A percentile compares a stretch with the other conserved stretches of the same genome.
These are phyloP conservation scores for Carex myosuroides DNA, from an alignment of 176 grass and related monocot species.

Conservation along the genomic window DNA sequence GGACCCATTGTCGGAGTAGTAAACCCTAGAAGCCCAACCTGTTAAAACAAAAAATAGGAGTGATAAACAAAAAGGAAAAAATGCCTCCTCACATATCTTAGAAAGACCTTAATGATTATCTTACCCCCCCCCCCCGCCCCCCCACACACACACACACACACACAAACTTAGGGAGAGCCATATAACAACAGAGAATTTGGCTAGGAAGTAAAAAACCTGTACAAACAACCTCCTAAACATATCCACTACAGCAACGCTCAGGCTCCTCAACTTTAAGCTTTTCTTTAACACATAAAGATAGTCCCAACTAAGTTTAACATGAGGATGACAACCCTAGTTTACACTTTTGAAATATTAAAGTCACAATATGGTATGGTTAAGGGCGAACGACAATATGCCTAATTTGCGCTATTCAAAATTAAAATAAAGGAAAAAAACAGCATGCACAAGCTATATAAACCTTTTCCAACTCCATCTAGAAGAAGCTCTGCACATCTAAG, in stretches of 20 bases:
- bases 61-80: neutral
- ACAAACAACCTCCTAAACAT: neutral
- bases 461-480: conserved; percentile 85
- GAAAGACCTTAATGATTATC: neutral
- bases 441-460: conserved; percentile 23
- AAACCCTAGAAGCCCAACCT: conserved; percentile 94
- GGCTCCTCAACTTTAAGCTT: neutral
- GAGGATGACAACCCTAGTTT: neutral
- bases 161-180: neutral
- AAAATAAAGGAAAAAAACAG: neutral
- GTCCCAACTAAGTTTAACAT: neutral
- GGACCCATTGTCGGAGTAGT: conserved; percentile 94
- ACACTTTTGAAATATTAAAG: neutral
- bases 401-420: neutral
- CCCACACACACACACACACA: neutral
- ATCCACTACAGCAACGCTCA: neutral
- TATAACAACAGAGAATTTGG: neutral
- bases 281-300: neutral
- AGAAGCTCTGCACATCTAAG: conserved; percentile 89
- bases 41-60: conserved; percentile 17
- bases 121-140: neutral
- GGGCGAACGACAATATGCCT: neutral
- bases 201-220: neutral
- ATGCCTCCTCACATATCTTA: neutral
- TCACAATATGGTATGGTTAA: neutral